phyloP scores from a whole-genome alignment of 2,329 filamentous ascomycete species.

The Curvularia eragrostidis region DNA sequence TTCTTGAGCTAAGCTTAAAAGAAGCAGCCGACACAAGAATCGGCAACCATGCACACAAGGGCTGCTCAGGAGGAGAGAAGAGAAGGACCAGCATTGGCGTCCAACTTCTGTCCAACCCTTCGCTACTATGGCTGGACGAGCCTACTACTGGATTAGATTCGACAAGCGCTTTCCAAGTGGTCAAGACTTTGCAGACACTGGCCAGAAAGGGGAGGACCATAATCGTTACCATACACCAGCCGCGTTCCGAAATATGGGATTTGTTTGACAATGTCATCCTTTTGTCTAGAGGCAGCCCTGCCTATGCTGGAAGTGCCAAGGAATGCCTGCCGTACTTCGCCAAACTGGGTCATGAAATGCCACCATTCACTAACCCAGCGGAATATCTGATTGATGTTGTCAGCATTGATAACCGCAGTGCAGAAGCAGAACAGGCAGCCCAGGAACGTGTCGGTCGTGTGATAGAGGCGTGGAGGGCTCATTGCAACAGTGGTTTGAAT shows the following conservation, averaged over 20 bases:
- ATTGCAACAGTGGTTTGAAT: slow-evolving; percentile 18
- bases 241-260: slow-evolving; percentile 79
- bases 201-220: slow-evolving; percentile 73
- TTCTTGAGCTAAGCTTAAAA: slow-evolving; percentile 75
- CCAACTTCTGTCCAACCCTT: slow-evolving; percentile 79
- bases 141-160: slow-evolving; percentile 80
- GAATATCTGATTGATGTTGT: slow-evolving; percentile 78
- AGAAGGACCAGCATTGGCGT: slow-evolving; percentile 78
- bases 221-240: slow-evolving; percentile 78
- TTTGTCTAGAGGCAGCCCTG: slow-evolving; percentile 69
- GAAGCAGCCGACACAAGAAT: slow-evolving; percentile 79
- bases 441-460: slow-evolving; percentile 66
- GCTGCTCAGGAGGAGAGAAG: slow-evolving; percentile 81
- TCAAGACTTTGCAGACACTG: slow-evolving; percentile 72
- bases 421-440: slow-evolving; percentile 68
- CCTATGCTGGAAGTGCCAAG: slow-evolving; percentile 69
- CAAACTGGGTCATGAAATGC: slow-evolving; percentile 65
- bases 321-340: slow-evolving; percentile 71
- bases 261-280: slow-evolving; percentile 76
- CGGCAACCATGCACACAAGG: slow-evolving; percentile 73
- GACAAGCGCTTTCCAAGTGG: slow-evolving; percentile 76
- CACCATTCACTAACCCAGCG: slow-evolving; percentile 77
- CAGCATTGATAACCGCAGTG: slow-evolving; percentile 73
- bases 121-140: slow-evolving; percentile 78
- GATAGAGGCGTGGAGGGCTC: slow-evolving; percentile 64